phyloP scores from a whole-genome alignment of 1,284 basidiomycete species.

The Heterobasidion parviporum region DNA sequence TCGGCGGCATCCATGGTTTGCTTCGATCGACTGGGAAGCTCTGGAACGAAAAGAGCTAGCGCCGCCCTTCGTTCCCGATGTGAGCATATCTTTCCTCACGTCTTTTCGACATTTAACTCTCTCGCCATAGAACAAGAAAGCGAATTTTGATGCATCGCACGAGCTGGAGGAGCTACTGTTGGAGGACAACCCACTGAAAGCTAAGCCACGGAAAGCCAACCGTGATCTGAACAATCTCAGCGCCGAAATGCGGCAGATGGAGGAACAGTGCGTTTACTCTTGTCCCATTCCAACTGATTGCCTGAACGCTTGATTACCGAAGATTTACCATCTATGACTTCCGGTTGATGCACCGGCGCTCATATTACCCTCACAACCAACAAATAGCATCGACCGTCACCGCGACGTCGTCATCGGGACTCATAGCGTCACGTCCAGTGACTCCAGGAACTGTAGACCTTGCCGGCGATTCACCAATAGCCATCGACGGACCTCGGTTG shows the following conservation, averaged over 20 bases:
- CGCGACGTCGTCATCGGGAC: conserved; percentile 35
- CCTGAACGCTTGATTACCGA: not conserved
- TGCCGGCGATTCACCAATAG: conserved; percentile 2
- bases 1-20: conserved; percentile 83
- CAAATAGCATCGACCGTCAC: conserved; percentile 46
- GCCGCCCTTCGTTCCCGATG: conserved; percentile 91
- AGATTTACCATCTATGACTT: conserved; percentile 82
- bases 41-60: conserved; percentile 74
- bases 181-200: conserved; percentile 96
- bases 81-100: conserved; percentile 28
- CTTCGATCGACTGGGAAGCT: conserved; percentile 78
- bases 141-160: conserved; percentile 99
- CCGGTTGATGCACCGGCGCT: conserved; percentile 75
- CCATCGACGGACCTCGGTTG: conserved; percentile 14
- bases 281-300: not conserved
- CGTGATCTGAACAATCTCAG: conserved; percentile 78
- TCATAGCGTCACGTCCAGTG: conserved; percentile 33
- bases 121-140: conserved; percentile 78
- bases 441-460: conserved; percentile 29
- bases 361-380: conserved; percentile 76
- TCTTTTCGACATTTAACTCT: not conserved
- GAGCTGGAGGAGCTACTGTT: conserved; percentile 93
- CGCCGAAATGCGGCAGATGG: conserved; percentile 93
- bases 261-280: conserved; percentile 75
- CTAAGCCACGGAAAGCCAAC: conserved; percentile 78